Percentiles rank a stretch among this genome's conserved stretches.
phyloP scores from a whole-genome alignment of 768 basidiomycete genomes.

The Naganishia antarctica region DNA sequence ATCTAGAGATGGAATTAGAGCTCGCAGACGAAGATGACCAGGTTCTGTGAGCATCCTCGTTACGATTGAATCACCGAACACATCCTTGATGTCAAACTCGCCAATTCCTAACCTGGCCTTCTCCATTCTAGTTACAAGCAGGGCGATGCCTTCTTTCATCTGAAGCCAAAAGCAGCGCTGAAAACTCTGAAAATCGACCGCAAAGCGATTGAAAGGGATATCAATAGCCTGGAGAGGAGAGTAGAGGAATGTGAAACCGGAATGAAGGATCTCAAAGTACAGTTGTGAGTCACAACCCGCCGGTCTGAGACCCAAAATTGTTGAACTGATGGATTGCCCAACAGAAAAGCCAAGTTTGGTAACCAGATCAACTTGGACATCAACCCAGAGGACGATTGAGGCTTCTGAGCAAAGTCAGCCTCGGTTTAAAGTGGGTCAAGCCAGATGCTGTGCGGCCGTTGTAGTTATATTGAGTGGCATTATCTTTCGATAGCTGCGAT shows the following conservation, averaged over 20 bases:
- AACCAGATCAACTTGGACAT: constrained; percentile 85
- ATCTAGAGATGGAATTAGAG: constrained; percentile 79
- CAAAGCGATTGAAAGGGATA: constrained; percentile 37
- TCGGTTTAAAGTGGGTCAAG: no score
- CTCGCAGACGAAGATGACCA: constrained; percentile 77
- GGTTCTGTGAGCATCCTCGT: constrained; percentile 60
- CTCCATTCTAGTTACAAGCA: constrained; percentile 67
- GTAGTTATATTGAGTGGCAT: no score
- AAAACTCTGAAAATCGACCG: constrained; percentile 42
- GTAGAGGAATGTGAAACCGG: constrained; percentile 45
- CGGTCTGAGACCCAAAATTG: no score
- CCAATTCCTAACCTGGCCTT: not conserved
- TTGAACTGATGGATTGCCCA: not conserved
- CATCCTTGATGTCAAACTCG: not conserved
- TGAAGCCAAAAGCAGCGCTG: constrained; percentile 62
- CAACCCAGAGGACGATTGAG: constrained; percentile 31
- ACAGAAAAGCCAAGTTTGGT: constrained; percentile 80
- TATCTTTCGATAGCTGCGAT: no score
- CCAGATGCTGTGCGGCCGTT: no score
- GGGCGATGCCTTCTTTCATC: constrained; percentile 81
- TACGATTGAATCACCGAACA: not conserved
- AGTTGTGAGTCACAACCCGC: constrained; percentile 49
- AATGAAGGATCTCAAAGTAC: constrained; percentile 49
- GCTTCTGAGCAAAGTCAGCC: no score
- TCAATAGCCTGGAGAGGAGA: constrained; percentile 36